A percentile compares a stretch with the other conserved stretches of the same genome.
These are phyloP conservation scores for Hexamita inflata DNA, from an alignment of 208 protist genomes.

Conservation along the genomic window DNA sequence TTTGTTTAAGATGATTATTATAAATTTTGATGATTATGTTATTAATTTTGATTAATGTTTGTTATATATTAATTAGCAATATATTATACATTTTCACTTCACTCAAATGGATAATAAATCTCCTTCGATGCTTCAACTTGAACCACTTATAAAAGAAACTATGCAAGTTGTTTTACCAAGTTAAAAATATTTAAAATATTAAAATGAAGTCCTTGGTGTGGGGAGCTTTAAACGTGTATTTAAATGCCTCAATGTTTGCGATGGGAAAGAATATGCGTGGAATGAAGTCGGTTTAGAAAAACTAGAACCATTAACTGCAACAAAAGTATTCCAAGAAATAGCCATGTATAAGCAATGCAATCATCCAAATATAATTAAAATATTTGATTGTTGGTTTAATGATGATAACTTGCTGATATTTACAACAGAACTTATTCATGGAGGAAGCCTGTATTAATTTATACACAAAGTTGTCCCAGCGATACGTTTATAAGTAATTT, in stretches of 20 bases:
- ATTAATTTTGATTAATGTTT: too few relatives aligned
- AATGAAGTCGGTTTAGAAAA: slow-evolving; percentile 51
- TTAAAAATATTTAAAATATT: slow-evolving; percentile 28
- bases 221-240: slow-evolving; percentile 56
- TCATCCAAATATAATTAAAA: slow-evolving; percentile 60
- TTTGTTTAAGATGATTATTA: too few relatives aligned
- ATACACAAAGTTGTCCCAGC: too few relatives aligned
- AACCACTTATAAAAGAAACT: too few relatives aligned
- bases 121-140: too few relatives aligned
- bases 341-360: slow-evolving; percentile 51
- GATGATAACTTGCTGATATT: slow-evolving; percentile 49
- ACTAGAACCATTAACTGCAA: background rate
- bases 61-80: too few relatives aligned
- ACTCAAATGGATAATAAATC: too few relatives aligned
- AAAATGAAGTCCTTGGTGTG: slow-evolving; percentile 38
- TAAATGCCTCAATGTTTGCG: slow-evolving; percentile 54
- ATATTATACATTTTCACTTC: too few relatives aligned
- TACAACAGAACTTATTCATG: slow-evolving; percentile 64
- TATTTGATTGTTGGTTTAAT: slow-evolving; percentile 54
- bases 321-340: slow-evolving; percentile 50
- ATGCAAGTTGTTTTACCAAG: too few relatives aligned
- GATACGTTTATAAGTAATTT: too few relatives aligned
- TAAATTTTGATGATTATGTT: too few relatives aligned
- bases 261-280: slow-evolving; percentile 65
- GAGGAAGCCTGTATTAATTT: slow-evolving; percentile 56